These are phyloP conservation scores for Earliella scabrosa DNA, from an alignment of 1,284 basidiomycete species.

Conservation along the genomic window DNA sequence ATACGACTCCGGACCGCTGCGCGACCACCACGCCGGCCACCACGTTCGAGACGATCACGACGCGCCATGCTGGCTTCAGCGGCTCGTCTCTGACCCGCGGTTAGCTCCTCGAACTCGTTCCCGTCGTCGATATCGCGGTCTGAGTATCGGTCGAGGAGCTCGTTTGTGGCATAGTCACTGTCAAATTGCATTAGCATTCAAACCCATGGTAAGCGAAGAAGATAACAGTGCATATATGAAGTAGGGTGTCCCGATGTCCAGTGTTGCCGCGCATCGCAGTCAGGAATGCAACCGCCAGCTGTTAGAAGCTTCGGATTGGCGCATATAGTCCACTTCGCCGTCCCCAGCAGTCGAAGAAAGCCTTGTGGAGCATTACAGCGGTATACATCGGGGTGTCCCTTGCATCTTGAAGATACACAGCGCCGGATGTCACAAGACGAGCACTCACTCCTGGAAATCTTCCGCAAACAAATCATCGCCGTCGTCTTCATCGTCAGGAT, in stretches of 20 bases:
- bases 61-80: conserved; percentile 91
- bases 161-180: conserved; percentile 90
- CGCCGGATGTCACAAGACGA: no score
- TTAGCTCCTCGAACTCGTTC: conserved; percentile 74
- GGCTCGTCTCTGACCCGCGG: conserved; percentile 75
- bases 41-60: conserved; percentile 81
- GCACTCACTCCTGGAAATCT: conserved; percentile 71
- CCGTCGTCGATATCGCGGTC: conserved; percentile 89
- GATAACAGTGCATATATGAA: no score
- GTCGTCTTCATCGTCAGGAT: conserved; percentile 78
- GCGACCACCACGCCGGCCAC: conserved; percentile 66
- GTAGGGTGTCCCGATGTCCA: no score
- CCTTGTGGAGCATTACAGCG: no score
- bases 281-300: no score
- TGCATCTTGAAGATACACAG: neutral
- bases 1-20: conserved; percentile 79
- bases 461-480: conserved; percentile 96
- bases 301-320: no score
- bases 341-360: no score
- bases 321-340: no score
- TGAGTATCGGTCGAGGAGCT: conserved; percentile 87
- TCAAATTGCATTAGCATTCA: conserved; percentile 3
- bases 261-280: no score
- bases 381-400: no score
- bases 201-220: no score